A percentile compares a stretch with the other conserved stretches of the same genome.
Conservation (phyloP, 768 basidiomycete genomes). For the Chlorophyllum brunneum region DNA sequence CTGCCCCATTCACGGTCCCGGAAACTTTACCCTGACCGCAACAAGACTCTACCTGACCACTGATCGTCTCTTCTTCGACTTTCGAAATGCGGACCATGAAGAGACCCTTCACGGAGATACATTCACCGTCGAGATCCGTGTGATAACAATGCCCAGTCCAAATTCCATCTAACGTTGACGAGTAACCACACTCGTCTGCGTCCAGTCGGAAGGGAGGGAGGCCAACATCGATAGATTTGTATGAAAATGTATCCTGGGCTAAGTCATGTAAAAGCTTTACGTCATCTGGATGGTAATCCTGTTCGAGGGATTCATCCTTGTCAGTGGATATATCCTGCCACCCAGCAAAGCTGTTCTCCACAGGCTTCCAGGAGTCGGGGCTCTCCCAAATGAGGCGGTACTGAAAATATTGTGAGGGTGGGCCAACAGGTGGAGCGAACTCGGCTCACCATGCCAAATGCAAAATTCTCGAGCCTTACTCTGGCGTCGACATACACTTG, state of each 20-base stretch:
- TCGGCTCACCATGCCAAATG: slow-evolving; percentile 33
- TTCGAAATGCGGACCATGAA: background rate
- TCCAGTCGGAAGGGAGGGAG: slow-evolving; percentile 22
- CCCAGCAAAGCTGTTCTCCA: slow-evolving; percentile 25
- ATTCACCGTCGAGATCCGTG: slow-evolving; percentile 19
- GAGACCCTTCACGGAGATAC: slow-evolving; percentile 15
- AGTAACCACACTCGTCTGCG: slow-evolving; percentile 18
- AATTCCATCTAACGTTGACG: slow-evolving; percentile 20
- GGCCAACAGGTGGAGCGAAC: no score
- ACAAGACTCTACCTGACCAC: background rate
- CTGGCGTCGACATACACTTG: slow-evolving; percentile 31
- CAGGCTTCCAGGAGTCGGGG: slow-evolving; percentile 24
- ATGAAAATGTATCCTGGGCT: slow-evolving; percentile 27
- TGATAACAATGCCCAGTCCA: slow-evolving; percentile 30
- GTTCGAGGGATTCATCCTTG: slow-evolving; percentile 18
- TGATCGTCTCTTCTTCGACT: background rate
- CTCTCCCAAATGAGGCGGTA: slow-evolving; percentile 31
- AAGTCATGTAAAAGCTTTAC: slow-evolving; percentile 28
- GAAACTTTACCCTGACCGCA: background rate
- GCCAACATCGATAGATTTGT: slow-evolving; percentile 28
- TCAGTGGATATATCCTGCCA: slow-evolving; percentile 28
- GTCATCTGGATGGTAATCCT: slow-evolving; percentile 12
- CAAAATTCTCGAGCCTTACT: slow-evolving; percentile 30
- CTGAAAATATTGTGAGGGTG: no score
- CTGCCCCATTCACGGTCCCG: background rate